These are phyloP conservation scores for Fusarium hostae DNA, from an alignment of 2,329 filamentous ascomycete species.

Conservation along the genomic window DNA sequence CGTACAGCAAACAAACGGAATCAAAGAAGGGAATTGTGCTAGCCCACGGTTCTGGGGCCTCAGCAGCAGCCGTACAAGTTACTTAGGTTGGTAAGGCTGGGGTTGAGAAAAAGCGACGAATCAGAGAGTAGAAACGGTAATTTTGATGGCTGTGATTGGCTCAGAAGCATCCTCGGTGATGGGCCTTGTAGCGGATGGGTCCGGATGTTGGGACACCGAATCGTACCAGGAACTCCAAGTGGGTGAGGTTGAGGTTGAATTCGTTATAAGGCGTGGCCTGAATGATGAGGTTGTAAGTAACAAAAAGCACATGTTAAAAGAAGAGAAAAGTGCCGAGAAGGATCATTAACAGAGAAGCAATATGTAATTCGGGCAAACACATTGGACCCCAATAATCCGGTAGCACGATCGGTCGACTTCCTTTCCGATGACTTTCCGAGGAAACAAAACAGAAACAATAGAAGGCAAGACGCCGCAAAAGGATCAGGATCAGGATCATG, in stretches of 20 bases:
- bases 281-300: background rate
- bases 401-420: background rate
- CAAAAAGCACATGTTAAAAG: background rate
- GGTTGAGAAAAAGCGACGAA: constrained; percentile 32
- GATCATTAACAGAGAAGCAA: background rate
- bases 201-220: constrained; percentile 43
- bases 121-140: constrained; percentile 44
- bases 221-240: constrained; percentile 36
- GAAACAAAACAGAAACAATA: constrained; percentile 15
- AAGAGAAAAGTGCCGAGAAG: background rate
- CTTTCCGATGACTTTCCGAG: constrained; percentile 24
- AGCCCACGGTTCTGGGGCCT: constrained; percentile 13
- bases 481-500: background rate
- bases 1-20: constrained; percentile 15
- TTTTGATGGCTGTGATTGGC: constrained; percentile 46
- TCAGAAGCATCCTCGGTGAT: background rate
- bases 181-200: constrained; percentile 18
- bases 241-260: constrained; percentile 6
- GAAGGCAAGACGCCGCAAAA: background rate
- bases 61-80: constrained; percentile 7
- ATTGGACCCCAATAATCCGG: background rate
- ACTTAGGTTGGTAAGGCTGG: constrained; percentile 25
- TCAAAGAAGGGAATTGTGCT: constrained; percentile 4
- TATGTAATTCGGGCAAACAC: background rate
- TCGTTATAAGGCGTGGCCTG: constrained; percentile 20